These are phyloP conservation scores for Colletotrichum acutatum DNA, from an alignment of 2,329 filamentous ascomycete genomes.

Conservation along the genomic window DNA sequence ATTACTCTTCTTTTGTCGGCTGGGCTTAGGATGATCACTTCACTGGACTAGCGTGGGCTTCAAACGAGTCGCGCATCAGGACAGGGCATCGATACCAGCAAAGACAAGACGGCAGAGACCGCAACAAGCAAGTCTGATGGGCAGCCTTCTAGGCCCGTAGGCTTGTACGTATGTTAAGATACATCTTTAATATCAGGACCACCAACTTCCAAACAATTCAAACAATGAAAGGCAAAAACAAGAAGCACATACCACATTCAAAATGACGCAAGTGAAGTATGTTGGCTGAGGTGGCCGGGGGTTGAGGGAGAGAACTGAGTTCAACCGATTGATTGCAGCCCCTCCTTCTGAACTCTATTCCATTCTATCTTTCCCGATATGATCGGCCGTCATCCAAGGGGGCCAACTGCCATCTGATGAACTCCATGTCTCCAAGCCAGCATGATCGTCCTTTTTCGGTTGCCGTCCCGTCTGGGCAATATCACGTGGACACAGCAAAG, in stretches of 20 bases:
- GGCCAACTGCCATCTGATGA: conserved; percentile 28
- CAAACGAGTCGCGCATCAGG: conserved; percentile 6
- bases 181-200: conserved; percentile 31
- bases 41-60: background rate
- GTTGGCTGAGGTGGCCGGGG: background rate
- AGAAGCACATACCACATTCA: background rate
- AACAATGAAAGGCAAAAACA: background rate
- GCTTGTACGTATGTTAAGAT: conserved; percentile 22
- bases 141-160: background rate
- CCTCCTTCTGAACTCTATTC: conserved; percentile 3
- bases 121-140: background rate
- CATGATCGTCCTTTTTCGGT: background rate
- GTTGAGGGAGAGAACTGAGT: background rate
- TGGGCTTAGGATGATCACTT: conserved; percentile 4
- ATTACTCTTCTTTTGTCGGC: conserved; percentile 11
- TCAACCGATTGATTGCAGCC: background rate
- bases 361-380: conserved; percentile 1
- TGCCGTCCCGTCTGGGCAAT: conserved; percentile 20
- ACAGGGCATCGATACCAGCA: background rate
- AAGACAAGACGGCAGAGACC: background rate
- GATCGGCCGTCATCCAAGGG: conserved; percentile 9
- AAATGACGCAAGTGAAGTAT: background rate
- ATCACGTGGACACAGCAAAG: conserved; percentile 20
- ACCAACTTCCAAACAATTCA: conserved; percentile 5
- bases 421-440: background rate